Evolutionary conservation across 2,329 filamentous ascomycete species (phyloP), one percentile per base, ranked within the genome.

Genomic region (Botrytis elliptica): DNA sequence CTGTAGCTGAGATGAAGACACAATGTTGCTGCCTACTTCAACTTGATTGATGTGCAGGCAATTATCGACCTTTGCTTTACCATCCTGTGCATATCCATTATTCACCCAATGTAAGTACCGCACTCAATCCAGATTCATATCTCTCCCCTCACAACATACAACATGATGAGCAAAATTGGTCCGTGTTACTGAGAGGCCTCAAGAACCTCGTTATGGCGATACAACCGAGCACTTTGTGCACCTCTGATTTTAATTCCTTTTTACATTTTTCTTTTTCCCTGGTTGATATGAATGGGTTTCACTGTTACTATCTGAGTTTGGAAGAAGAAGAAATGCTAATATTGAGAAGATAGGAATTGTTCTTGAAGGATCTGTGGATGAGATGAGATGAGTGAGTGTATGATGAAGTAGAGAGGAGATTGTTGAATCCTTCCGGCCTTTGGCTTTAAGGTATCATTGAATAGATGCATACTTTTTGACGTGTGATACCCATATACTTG

Each of bases 131-230:
- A 9, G 25, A 3, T 60, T 20, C 14, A 25, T 12, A 3, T 38
- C 42, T 20, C 12, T 60, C 3, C 25, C 18, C 42, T 9, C 20
- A 29, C 38, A 42, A 42, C 18, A 57, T 10, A 57, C 52, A 60
- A 70, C 4, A 70, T 70, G 67, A 70, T 70, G 67, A 70, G 52
- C n/a, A 70, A 60, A 44, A 70, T 70, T 70, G 67, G 67, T 70
- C 67, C 67, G 67, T 70, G 67, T 70, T 70, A 60, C 67, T 60
- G 67, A 70, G 67, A 70, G 67, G 67, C 67, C 67, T 70, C 67
- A 70, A 70, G 67, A 70, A 70, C 67, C 67, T 57, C 40, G 36
- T 59, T 60, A 44, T 70, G 67, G 55, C 67, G 67, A 70, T 70
- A 70, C 49, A 44, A 57, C 67, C 67, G 55, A 70, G 65, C 65